A percentile compares a stretch with the other conserved stretches of the same genome.
Conservation (phyloP, 805 yeast species). For the Candida ascalaphidarum region DNA sequence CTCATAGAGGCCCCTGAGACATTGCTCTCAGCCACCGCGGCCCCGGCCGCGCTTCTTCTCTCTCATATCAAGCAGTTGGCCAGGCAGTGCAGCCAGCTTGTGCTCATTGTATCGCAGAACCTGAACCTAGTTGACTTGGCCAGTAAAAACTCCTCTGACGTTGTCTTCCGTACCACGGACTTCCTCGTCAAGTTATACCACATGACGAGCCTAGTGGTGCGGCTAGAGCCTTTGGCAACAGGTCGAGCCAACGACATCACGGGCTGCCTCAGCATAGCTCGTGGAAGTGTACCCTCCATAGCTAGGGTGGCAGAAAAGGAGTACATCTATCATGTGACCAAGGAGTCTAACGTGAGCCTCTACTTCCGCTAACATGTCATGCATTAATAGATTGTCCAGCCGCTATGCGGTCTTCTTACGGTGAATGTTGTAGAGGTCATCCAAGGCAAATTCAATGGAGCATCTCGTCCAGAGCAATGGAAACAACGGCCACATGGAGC, state of each 20-base stretch:
- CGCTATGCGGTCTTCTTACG: conserved; percentile 11
- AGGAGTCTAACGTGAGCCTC: conserved; percentile 41
- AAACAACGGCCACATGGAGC: conserved; percentile 87
- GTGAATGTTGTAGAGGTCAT: conserved; percentile 53
- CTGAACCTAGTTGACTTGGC: conserved; percentile 16
- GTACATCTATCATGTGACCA: conserved; percentile 50
- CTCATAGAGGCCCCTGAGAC: conserved; percentile 42
- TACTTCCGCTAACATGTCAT: conserved; percentile 25
- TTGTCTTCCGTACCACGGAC: conserved; percentile 35
- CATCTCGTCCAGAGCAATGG: conserved; percentile 83
- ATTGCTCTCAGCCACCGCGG: conserved; percentile 33
- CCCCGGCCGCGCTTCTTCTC: conserved; percentile 26
- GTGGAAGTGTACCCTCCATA: conserved; percentile 41
- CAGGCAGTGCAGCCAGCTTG: conserved; percentile 20
- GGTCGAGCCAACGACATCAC: conserved; percentile 81
- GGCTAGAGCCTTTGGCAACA: conserved; percentile 60
- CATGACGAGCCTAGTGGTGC: conserved; percentile 43
- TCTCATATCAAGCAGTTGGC: conserved; percentile 24
- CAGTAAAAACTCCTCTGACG: conserved; percentile 13
- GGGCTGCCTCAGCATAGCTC: conserved; percentile 54
- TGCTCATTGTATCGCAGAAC: conserved; percentile 23
- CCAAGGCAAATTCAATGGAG: conserved; percentile 81
- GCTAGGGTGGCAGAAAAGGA: conserved; percentile 45
- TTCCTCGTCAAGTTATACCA: conserved; percentile 41
- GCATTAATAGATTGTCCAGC: background rate